These are phyloP conservation scores for Salisapilia sapeloensis DNA, from an alignment of 352 stramenopile species.

Conservation along the genomic window DNA sequence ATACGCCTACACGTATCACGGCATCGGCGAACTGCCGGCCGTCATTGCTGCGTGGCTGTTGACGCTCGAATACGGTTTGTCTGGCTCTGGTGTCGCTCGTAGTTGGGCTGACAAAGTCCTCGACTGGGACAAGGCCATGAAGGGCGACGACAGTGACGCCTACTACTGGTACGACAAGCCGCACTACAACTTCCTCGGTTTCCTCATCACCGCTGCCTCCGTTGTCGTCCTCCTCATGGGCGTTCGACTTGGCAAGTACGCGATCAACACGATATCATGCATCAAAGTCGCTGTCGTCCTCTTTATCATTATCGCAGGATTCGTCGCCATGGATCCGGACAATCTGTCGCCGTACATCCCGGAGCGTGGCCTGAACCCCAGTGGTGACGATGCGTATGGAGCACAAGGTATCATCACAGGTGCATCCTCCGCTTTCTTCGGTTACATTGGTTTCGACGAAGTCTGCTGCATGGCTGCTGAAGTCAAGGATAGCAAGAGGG, in stretches of 20 bases:
- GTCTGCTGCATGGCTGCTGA: constrained; percentile 83
- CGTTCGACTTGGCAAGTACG: constrained; percentile 79
- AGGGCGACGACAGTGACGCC: constrained; percentile 16
- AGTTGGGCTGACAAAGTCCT: constrained; percentile 87
- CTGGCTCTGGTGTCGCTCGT: constrained; percentile 78
- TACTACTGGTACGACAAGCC: constrained; percentile 41
- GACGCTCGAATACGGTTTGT: constrained; percentile 88
- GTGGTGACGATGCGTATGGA: constrained; percentile 18
- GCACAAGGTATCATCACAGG: constrained; percentile 51
- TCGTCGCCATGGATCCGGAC: constrained; percentile 49
- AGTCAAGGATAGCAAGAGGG: constrained; percentile 48
- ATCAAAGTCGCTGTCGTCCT: constrained; percentile 75
- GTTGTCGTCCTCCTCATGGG: constrained; percentile 62
- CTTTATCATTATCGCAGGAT: constrained; percentile 86
- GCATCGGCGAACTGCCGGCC: constrained; percentile 85
- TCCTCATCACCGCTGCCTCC: constrained; percentile 53
- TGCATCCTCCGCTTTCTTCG: constrained; percentile 83
- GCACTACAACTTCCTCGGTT: constrained; percentile 39
- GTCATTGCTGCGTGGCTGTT: constrained; percentile 77
- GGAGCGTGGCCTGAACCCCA: constrained; percentile 6
- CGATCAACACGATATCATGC: constrained; percentile 76
- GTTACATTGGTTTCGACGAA: constrained; percentile 92
- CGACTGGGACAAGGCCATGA: constrained; percentile 12
- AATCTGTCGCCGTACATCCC: constrained; percentile 82
- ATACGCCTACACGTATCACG: constrained; percentile 88